Evolutionary conservation across 192 early-diverging fungal species (phyloP).

Genomic region (Entomortierella parvispora): DNA sequence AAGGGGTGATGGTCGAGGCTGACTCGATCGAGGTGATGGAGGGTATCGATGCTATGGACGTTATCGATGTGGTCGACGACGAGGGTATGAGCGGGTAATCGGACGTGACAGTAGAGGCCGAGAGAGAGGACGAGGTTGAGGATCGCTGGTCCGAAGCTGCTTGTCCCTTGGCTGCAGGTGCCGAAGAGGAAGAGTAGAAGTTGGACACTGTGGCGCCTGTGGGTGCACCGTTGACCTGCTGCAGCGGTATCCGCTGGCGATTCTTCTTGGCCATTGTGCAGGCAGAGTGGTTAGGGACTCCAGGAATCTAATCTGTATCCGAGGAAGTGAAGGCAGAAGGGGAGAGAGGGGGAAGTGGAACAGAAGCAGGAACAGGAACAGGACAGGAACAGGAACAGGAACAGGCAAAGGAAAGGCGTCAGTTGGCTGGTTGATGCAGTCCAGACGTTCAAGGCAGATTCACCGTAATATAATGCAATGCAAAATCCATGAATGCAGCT

Average conservation of each 20-base stretch:
- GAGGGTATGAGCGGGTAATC: slow-evolving; percentile 22
- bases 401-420: background rate
- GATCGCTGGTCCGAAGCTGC: background rate
- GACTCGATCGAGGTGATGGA: slow-evolving; percentile 21
- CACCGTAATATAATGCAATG: no score
- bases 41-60: slow-evolving; percentile 30
- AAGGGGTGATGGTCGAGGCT: slow-evolving; percentile 15
- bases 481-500: no score
- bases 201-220: background rate
- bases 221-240: background rate
- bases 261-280: slow-evolving; percentile 9
- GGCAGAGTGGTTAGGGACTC: background rate
- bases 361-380: background rate
- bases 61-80: slow-evolving; percentile 19
- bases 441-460: no score
- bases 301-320: background rate
- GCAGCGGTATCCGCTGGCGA: slow-evolving; percentile 25
- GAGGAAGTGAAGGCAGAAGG: background rate
- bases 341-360: background rate
- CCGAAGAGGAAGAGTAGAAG: background rate
- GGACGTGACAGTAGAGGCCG: background rate
- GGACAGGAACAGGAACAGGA: background rate
- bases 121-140: slow-evolving; percentile 1
- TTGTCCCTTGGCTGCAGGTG: no score
- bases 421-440: no score